phyloP scores from a whole-genome alignment of 257 asterid species.

The Solanum gracilifrons region DNA sequence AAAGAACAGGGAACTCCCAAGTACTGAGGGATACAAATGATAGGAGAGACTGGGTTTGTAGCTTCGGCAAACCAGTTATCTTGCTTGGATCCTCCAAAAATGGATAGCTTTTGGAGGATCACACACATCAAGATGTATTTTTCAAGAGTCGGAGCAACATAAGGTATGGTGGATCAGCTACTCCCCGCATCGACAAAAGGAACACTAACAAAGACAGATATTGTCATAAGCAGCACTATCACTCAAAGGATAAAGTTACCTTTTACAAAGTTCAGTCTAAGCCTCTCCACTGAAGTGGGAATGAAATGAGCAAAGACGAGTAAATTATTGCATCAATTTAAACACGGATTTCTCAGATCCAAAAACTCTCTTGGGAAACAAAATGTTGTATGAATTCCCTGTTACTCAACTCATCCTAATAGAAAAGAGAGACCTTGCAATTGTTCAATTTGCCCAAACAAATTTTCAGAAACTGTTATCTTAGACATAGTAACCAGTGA shows the following conservation, averaged over 20 bases:
- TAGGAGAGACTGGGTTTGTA: neutral
- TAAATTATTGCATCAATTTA: constrained; percentile 26
- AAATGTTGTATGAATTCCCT: constrained; percentile 15
- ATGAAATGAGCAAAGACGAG: neutral
- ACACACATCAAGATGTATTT: neutral
- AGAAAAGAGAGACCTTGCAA: constrained; percentile 5
- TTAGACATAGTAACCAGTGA: constrained; percentile 89
- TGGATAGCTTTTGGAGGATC: neutral
- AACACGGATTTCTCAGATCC: constrained; percentile 32
- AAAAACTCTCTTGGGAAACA: constrained; percentile 24
- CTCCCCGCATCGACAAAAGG: neutral
- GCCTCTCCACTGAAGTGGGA: constrained; percentile 11
- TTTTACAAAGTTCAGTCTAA: constrained; percentile 9
- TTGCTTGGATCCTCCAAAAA: neutral
- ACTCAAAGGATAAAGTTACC: neutral
- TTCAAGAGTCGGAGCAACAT: neutral
- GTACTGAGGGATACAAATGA: neutral
- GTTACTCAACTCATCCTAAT: constrained; percentile 7
- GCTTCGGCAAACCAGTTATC: neutral
- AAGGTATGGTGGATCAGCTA: neutral
- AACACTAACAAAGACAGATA: neutral
- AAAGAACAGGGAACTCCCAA: neutral
- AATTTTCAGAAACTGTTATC: constrained; percentile 6
- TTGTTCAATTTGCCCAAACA: constrained; percentile 8
- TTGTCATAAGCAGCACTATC: neutral